Conservation (phyloP, 1,284 basidiomycete species). For the Mycosarcoma maydis region DNA sequence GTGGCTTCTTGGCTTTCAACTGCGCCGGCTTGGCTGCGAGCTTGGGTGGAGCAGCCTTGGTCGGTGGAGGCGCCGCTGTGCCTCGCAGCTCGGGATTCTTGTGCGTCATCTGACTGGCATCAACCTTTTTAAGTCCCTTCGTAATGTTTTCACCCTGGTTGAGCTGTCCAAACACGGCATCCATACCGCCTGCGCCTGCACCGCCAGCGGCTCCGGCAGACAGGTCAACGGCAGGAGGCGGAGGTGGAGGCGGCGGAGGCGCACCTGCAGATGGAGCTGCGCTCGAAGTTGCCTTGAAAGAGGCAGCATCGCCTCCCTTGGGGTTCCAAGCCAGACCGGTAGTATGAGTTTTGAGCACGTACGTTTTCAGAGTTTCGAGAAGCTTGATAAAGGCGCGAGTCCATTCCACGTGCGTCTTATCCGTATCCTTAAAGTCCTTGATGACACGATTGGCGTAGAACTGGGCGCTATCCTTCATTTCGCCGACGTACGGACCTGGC, state of each 20-base stretch:
- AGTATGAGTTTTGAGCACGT: slow-evolving; percentile 86
- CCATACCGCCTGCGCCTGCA: slow-evolving; percentile 72
- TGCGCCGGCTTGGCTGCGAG: slow-evolving; percentile 53
- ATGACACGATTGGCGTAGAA: slow-evolving; percentile 92
- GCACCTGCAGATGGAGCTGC: slow-evolving; percentile 73
- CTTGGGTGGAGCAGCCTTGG: slow-evolving; percentile 51
- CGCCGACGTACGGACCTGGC: slow-evolving; percentile 82
- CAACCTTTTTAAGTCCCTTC: slow-evolving; percentile 89
- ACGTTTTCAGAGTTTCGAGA: slow-evolving; percentile 82
- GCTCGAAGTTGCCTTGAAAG: slow-evolving; percentile 44
- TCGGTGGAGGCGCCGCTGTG: slow-evolving; percentile 48
- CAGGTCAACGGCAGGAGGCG: slow-evolving; percentile 67
- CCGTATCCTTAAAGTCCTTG: slow-evolving; percentile 87
- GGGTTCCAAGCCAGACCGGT: slow-evolving; percentile 91
- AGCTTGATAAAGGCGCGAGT: slow-evolving; percentile 77
- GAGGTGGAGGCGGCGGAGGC: slow-evolving; percentile 69
- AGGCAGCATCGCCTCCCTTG: slow-evolving; percentile 63
- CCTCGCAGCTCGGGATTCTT: slow-evolving; percentile 88
- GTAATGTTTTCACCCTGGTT: slow-evolving; percentile 92
- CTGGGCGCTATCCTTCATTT: slow-evolving; percentile 85
- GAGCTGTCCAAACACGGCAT: slow-evolving; percentile 89
- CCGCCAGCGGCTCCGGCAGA: slow-evolving; percentile 67
- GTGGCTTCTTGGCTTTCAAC: slow-evolving; percentile 78
- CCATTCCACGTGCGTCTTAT: slow-evolving; percentile 90
- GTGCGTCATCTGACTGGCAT: slow-evolving; percentile 96